Evolutionary conservation across 352 stramenopile species (phyloP), one percentile per base, ranked within the genome.

Genomic region (Globisporangium spiculum): DNA sequence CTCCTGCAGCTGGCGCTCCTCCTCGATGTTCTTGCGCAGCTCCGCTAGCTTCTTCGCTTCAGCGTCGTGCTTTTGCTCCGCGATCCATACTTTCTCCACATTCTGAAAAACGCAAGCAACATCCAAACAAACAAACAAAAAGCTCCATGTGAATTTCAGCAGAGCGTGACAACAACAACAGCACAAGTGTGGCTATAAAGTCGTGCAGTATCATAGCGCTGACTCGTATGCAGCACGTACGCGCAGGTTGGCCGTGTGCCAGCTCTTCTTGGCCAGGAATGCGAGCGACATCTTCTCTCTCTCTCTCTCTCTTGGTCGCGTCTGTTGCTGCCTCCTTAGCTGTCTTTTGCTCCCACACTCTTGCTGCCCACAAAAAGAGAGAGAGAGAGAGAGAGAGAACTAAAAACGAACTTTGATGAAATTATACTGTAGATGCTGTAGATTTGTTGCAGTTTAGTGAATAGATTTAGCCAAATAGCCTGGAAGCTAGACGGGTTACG

Each of bases 201-300:
- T 7, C 36, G 14, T 18, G 36, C 9, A 44, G 36, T 12, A 14
- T 44, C 3, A 44, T 18, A 46, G 44, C 20, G 52, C 12, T 16
- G 59, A 63, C 22, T 1, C 27, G 44, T 55, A 36, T 1, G 16
- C 32, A 7, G 3, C 2, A 88, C 75, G 73, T 81, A 96, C 88
- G 44, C 82, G 88, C 34, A 98, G 77, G 67, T 99, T 99, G 67
- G 93, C 90, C 61, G 94, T 98, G 75, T 99, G 95, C 96, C 96
- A 99, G 88, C 93, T 98, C 89, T 98, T 99, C 90, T 98, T 99
- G 81, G 84, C 83, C 74, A 97, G 86, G 79, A 98, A 99, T 73
- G 84, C 91, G 73, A 97, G 89, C 71, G 84, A 97, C 77, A 96
- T 96, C 27, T 48, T 73, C 36, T 3, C 58, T 57, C 18, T 20